These are phyloP conservation scores for Ophiostoma pallidulum DNA, from an alignment of 2,329 filamentous ascomycete genomes.

Conservation along the genomic window DNA sequence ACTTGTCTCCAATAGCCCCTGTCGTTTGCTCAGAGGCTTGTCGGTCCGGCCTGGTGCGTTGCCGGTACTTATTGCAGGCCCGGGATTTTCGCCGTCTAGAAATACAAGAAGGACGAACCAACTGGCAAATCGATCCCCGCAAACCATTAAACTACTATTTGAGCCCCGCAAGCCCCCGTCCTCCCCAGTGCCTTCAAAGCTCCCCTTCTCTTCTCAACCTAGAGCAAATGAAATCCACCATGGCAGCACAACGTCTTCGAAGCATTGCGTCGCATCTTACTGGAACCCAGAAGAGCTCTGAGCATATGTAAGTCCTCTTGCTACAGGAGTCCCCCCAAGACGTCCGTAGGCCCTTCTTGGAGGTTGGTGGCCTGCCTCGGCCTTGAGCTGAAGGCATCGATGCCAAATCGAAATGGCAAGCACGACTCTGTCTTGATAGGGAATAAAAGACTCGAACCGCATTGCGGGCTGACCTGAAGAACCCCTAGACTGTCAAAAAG, in stretches of 20 bases:
- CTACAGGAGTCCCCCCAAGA: no score
- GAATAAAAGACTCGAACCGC: no score
- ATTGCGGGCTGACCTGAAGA: neutral
- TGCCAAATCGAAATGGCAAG: no score
- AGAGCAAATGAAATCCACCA: neutral
- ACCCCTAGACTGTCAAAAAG: slow-evolving; percentile 52
- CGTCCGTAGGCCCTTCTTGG: no score
- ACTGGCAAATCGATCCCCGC: no score
- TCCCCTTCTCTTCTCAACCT: neutral
- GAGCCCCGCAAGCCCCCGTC: neutral
- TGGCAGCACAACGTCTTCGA: neutral
- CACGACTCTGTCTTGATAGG: no score
- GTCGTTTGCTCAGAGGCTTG: neutral
- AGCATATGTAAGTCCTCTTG: neutral
- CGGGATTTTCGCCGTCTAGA: no score
- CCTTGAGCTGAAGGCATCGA: no score
- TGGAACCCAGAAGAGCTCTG: neutral
- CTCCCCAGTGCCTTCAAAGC: neutral
- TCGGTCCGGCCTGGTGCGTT: no score
- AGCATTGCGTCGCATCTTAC: slow-evolving; percentile 1
- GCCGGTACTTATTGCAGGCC: no score
- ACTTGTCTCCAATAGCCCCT: neutral
- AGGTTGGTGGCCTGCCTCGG: no score
- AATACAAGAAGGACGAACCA: no score
- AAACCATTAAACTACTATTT: neutral